Base-by-base conservation (phyloP, 352 stramenopile genomes). In the Pythium folliculosum region DNA sequence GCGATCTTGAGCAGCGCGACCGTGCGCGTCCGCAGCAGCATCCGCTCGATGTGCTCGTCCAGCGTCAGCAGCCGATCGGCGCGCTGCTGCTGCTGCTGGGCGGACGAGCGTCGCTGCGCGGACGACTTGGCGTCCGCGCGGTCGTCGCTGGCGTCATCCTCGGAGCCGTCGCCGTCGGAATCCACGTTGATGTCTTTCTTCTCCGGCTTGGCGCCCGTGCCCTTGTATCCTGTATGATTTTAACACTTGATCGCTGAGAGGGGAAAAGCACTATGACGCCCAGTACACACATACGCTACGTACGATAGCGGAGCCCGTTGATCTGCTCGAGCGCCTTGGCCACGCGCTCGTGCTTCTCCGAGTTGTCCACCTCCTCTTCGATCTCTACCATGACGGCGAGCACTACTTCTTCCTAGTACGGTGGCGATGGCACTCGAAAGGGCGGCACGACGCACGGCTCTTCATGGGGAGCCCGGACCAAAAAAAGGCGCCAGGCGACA, bases 1-100 rank as follows among this genome's bases (percentile, higher is more conserved):
- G 80, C 84, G 38, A 90, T 89, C 50, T 89, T 89, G 47, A 90
- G 71, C 63, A 92, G 71, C 22, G 84, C 82, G 23, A 92, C 67
- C 17, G 80, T 89, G 22, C 81, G 82, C 13, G 84, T 90, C 52
- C 80, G 85, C 25, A 75, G 69, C 62, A 90, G 69, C 60, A 92
- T 81, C 35, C 77, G 74, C 50, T 90, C 82, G 45, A 90, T 90
- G 53, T 90, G 84, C 16, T 90, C 78, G 58, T 92, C 81, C 21
- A 92, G 61, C 13, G 81, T 81, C 58, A 90, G 51, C 30, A 22
- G 54, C 23, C 0, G 49, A 17, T 30, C 70, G 61, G 1, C 48
- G 30, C 6, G 71, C 44, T 58, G 65, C 58, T 16, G 19, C 21
- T 14, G 68, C 25, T 54, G 37, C 38, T 60, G 40, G 23, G 21